phyloP scores from a whole-genome alignment of 257 asterid genomes.

The Primulina tabacum region DNA sequence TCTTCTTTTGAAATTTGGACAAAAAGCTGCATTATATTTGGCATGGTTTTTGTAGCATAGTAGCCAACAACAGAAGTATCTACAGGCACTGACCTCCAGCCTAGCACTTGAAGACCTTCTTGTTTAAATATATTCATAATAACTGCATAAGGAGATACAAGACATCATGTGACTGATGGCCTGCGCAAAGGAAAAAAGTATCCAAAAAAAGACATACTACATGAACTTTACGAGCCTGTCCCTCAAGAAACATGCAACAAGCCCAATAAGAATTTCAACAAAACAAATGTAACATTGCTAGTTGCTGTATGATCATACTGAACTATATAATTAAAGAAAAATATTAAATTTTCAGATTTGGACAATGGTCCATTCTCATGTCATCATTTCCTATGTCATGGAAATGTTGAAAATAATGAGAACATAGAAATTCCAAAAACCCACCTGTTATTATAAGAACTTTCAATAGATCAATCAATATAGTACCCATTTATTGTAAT shows the following conservation, averaged over 20 bases:
- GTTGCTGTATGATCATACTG: not conserved
- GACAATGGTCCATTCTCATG: not conserved
- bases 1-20: conserved; percentile 85
- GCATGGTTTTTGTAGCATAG: conserved; percentile 87
- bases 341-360: not conserved
- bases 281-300: not conserved
- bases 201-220: not conserved
- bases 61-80: conserved; percentile 75
- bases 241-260: not conserved
- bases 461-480: conserved; percentile 10
- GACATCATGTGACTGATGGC: conserved; percentile 20
- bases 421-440: not conserved
- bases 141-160: conserved; percentile 49
- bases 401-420: not conserved
- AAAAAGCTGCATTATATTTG: conserved; percentile 86
- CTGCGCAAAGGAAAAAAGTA: conserved; percentile 7
- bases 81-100: conserved; percentile 96
- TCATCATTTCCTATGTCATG: not conserved
- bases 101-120: conserved; percentile 98
- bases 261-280: not conserved
- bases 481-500: not conserved
- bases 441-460: not conserved
- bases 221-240: conserved; percentile 10
- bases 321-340: not conserved
- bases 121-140: conserved; percentile 63